Conservation (phyloP, 768 basidiomycete genomes). For the Lactarius evosmus region DNA sequence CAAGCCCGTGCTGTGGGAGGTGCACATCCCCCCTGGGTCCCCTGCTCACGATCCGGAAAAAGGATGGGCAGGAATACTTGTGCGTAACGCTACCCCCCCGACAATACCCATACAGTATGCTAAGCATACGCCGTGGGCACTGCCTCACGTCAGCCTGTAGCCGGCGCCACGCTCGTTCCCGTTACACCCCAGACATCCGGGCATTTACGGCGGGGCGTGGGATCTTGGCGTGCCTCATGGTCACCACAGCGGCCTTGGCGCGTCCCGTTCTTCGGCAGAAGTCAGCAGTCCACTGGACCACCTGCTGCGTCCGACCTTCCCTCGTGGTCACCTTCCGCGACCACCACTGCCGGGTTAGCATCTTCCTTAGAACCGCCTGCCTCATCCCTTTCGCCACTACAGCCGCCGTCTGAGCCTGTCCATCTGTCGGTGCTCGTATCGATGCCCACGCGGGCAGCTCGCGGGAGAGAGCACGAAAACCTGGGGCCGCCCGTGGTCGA, state of each 20-base stretch:
- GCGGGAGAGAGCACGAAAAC: not conserved
- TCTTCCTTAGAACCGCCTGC: not conserved
- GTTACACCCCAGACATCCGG: not conserved
- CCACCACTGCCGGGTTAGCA: no score
- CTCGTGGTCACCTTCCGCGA: not conserved
- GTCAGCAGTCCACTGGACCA: not conserved
- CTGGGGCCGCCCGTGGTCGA: slow-evolving; percentile 14
- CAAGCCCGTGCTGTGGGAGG: slow-evolving; percentile 20
- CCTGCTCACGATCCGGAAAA: slow-evolving; percentile 2
- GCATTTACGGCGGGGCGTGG: not conserved
- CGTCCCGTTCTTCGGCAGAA: not conserved
- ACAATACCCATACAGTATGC: not conserved
- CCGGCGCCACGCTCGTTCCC: not conserved
- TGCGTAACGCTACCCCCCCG: slow-evolving; percentile 4
- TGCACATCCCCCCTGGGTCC: not conserved
- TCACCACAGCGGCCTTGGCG: not conserved
- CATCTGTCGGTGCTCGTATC: slow-evolving; percentile 13
- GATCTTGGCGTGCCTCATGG: not conserved
- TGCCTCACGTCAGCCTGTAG: slow-evolving; percentile 10
- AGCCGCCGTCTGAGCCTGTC: not conserved
- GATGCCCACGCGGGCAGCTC: slow-evolving; percentile 8
- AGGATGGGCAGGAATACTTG: slow-evolving; percentile 14
- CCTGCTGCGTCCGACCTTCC: not conserved
- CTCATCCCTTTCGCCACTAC: not conserved
- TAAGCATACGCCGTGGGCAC: not conserved